Evolutionary conservation across 805 yeast genomes (phyloP).

Genomic region (Tetrapisispora phaffii): DNA sequence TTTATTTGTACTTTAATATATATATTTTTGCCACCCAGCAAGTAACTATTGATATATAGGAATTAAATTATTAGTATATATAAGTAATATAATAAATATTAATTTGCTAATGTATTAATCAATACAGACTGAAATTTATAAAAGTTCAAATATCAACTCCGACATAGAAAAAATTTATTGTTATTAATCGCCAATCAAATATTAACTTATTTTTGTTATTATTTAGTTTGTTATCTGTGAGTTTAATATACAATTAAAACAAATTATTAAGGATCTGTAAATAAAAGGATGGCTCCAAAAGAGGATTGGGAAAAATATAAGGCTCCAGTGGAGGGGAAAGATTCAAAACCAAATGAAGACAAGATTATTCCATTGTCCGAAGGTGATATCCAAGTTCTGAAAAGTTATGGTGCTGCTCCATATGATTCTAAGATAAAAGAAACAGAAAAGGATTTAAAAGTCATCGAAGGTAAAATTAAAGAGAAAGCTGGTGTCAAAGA

Average conservation of each 20-base stretch:
- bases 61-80: too few species aligned
- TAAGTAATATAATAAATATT: neutral
- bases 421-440: conserved; percentile 72
- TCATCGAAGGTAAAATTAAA: conserved; percentile 76
- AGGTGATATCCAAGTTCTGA: conserved; percentile 93
- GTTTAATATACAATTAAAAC: too few species aligned
- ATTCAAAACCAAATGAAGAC: conserved; percentile 48
- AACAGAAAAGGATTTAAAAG: conserved; percentile 79
- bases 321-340: conserved; percentile 69
- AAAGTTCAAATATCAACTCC: neutral
- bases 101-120: neutral
- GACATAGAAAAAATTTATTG: neutral
- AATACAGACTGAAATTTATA: neutral
- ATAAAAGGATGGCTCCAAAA: conserved; percentile 73
- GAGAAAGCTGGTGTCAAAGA: conserved; percentile 92
- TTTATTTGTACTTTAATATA: neutral
- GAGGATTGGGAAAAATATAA: conserved; percentile 97
- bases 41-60: too few species aligned
- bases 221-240: neutral
- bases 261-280: neutral
- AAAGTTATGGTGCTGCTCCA: conserved; percentile 97
- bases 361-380: conserved; percentile 82
- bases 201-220: neutral
- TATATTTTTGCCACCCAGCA: neutral
- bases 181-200: neutral